phyloP scores from a whole-genome alignment of 2,329 filamentous ascomycete genomes.

The Aspergillus versicolor region DNA sequence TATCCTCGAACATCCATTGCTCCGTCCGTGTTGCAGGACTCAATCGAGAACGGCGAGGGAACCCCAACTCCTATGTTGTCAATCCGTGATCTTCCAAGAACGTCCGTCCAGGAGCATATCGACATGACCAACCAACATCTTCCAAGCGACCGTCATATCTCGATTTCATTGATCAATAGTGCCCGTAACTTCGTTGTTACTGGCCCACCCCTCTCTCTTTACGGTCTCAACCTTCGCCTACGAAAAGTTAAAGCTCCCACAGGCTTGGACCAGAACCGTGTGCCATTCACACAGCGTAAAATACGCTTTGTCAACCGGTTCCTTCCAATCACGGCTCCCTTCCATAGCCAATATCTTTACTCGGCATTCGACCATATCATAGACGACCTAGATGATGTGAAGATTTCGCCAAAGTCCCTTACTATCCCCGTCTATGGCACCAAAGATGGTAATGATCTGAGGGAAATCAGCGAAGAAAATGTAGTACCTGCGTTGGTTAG shows the following conservation, averaged over 20 bases:
- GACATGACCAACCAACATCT: conserved; percentile 96
- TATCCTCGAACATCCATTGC: conserved; percentile 94
- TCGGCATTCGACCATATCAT: conserved; percentile 80
- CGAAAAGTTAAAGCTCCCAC: conserved; percentile 97
- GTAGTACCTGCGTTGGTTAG: conserved; percentile 83
- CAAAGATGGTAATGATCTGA: conserved; percentile 80
- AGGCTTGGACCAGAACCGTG: conserved; percentile 91
- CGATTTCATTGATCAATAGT: conserved; percentile 94
- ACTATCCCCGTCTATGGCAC: conserved; percentile 89
- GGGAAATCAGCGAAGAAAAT: conserved; percentile 68
- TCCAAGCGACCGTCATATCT: conserved; percentile 86
- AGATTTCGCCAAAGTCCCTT: conserved; percentile 70
- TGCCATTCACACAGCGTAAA: conserved; percentile 94
- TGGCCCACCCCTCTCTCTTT: conserved; percentile 90
- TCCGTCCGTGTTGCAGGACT: conserved; percentile 87
- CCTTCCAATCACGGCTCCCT: conserved; percentile 93
- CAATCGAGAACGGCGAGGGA: conserved; percentile 91
- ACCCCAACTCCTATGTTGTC: conserved; percentile 95
- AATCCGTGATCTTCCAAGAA: conserved; percentile 84
- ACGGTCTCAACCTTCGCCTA: conserved; percentile 90
- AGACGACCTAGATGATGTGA: conserved; percentile 80
- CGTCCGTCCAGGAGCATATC: conserved; percentile 92
- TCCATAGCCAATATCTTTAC: conserved; percentile 92
- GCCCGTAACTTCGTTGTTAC: conserved; percentile 96
- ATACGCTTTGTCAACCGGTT: conserved; percentile 96